phyloP scores from a whole-genome alignment of 106 monocot species.

The Apostasia ramifera region DNA sequence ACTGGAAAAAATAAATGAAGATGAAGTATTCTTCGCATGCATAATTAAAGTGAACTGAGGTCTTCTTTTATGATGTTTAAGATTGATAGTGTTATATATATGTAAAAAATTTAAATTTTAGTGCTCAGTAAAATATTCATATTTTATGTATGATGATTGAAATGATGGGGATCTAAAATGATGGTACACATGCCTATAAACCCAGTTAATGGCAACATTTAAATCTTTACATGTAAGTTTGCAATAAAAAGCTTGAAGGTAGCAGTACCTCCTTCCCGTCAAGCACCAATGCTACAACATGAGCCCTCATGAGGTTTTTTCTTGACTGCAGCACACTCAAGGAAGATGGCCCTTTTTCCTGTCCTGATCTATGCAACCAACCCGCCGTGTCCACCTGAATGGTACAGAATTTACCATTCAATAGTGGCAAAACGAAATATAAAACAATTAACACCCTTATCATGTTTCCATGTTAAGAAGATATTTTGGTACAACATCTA shows the following conservation, averaged over 20 bases:
- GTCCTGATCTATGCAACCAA: slow-evolving; percentile 91
- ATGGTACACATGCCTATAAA: not conserved
- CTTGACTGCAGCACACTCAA: slow-evolving; percentile 93
- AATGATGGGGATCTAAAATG: not conserved
- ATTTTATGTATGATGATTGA: too few relatives aligned
- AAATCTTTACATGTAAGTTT: not conserved
- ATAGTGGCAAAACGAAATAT: not conserved
- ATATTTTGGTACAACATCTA: too few relatives aligned
- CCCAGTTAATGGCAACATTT: not conserved
- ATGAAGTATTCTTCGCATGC: too few relatives aligned
- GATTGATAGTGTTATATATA: too few relatives aligned
- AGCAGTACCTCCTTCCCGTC: slow-evolving; percentile 82
- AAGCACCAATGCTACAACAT: slow-evolving; percentile 91
- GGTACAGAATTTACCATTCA: slow-evolving; percentile 1
- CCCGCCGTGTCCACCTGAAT: slow-evolving; percentile 98
- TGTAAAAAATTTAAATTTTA: too few relatives aligned
- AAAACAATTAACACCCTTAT: too few relatives aligned
- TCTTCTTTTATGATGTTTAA: too few relatives aligned
- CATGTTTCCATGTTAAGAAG: too few relatives aligned
- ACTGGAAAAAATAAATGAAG: too few relatives aligned
- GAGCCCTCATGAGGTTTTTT: slow-evolving; percentile 97
- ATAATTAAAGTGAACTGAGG: too few relatives aligned
- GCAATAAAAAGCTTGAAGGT: not conserved
- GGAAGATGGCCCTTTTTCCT: slow-evolving; percentile 83
- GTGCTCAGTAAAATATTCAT: too few relatives aligned